Evolutionary conservation across 2,329 filamentous ascomycete species (phyloP), one percentile per base, ranked within the genome.

Genomic region (Penicillium nordicum): DNA sequence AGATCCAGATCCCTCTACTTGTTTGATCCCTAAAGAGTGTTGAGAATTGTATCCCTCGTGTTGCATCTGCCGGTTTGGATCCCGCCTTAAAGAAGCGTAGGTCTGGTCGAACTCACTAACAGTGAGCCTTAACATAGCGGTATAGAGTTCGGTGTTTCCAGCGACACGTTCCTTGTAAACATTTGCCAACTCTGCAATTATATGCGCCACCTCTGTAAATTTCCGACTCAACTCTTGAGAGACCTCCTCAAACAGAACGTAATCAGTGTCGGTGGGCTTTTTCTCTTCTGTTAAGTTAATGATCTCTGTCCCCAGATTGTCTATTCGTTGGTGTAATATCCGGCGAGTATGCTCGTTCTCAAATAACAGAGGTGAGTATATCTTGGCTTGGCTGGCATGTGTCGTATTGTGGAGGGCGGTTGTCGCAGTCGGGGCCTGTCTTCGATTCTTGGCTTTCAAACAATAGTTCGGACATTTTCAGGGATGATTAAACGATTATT

Each of bases 281-380:
- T n/a, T 43, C 0, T 18, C 18, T 18, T 43, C 40, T 27, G 40
- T 0, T 4, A 41, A 41, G 21, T 3, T 14, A 14, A 25, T 2
- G 4, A 16, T 0, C 21, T 25, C 21, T 5, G 12, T 16, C 1
- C 1, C 4, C 5, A 27, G 0, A 6, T 27, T 10, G 1, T n/a
- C 4, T 27, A 42, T 8, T 8, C 41, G 14, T 27, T 43, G 14
- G 23, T 2, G 2, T 43, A 27, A n/a, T 7, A 43, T 27, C 41
- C 16, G 23, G 14, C 14, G 23, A 6, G 23, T 27, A 27, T 27
- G 16, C 23, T 27, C 41, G 41, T 27, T 43, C 23, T 43, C 41
- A 25, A 25, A 27, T 27, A 27, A 43, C 23, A 4, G 41, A 43
- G 9, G 41, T 43, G 23, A 43, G 23, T 43, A 43, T 3, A 43